Evolutionary conservation across 768 basidiomycete species (phyloP).

Genomic region (Phaeotremella fagi): DNA sequence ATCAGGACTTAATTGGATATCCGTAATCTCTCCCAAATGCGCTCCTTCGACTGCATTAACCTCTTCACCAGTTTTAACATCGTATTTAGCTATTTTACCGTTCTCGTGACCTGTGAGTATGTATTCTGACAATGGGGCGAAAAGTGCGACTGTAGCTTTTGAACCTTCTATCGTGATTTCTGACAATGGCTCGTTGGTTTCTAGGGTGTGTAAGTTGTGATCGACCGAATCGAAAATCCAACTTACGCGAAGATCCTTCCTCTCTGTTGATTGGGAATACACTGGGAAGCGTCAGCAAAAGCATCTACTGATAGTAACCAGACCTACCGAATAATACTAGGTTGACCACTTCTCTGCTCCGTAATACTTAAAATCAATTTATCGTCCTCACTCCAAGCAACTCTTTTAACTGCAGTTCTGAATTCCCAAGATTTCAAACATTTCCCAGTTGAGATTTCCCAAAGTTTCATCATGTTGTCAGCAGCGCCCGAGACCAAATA

Average conservation of each 20-base stretch:
- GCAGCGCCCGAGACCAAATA: slow-evolving; percentile 88
- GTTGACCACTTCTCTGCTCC: slow-evolving; percentile 91
- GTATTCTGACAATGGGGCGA: slow-evolving; percentile 68
- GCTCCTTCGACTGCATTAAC: slow-evolving; percentile 70
- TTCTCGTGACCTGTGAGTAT: slow-evolving; percentile 95
- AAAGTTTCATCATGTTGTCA: slow-evolving; percentile 86
- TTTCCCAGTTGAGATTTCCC: slow-evolving; percentile 84
- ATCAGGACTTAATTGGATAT: slow-evolving; percentile 84
- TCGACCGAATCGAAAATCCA: not conserved
- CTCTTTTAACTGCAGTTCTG: slow-evolving; percentile 94
- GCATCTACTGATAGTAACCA: not conserved
- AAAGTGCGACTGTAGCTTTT: slow-evolving; percentile 95
- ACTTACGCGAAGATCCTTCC: slow-evolving; percentile 75
- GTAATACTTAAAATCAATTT: slow-evolving; percentile 83
- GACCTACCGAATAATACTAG: slow-evolving; percentile 65
- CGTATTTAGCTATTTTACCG: slow-evolving; percentile 88
- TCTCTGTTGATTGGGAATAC: slow-evolving; percentile 82
- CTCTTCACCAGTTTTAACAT: slow-evolving; percentile 81
- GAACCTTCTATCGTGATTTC: slow-evolving; percentile 86
- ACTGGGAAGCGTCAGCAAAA: slow-evolving; percentile 40
- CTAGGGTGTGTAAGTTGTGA: slow-evolving; percentile 50
- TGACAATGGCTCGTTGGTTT: slow-evolving; percentile 66
- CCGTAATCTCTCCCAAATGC: slow-evolving; percentile 66
- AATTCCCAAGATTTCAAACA: slow-evolving; percentile 96
- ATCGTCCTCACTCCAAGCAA: slow-evolving; percentile 60